Base-by-base conservation (phyloP, 106 monocot species). In the Cymbidium sinense region DNA sequence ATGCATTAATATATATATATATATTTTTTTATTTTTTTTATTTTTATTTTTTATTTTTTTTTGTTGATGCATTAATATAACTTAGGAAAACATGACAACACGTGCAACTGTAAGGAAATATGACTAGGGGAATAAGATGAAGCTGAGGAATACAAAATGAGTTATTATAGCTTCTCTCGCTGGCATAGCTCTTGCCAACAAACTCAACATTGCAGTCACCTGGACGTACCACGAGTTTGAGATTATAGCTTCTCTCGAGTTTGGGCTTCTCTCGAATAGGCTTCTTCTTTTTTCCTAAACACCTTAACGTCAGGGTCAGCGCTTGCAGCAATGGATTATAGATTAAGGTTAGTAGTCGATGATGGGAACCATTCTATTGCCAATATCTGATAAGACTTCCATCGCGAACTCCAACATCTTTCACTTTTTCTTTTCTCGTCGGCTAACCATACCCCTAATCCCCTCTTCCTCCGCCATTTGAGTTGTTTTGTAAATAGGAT, bases 311-410 rank as follows among this genome's bases (percentile, higher is more conserved):
- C 71, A 1, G 81, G 78, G 4, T 39, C 30, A 2, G 36, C 64
- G 25, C 65, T 79, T 3, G 39, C 69, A 15, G 78, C 65, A 25
- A 20, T 15, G 89, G 89, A 67, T 94, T 82, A 82, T 81, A 98
- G 94, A 90, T 5, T n/a, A n/a, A n/a, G 96, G 85, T 73, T 92
- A 98, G 85, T 98, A 98, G 71, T 86, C 96, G 10, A 94, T 81
- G 29, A 92, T 34, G 18, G 96, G 96, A 34, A 88, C 76, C 39
- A 79, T 75, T 12, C 70, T 84, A 37, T 88, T 84, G n/a, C 75
- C 12, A 41, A 75, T 34, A 12, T 86, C 91, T 3, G 80, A 11
- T 34, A 91, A 12, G 21, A 39, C 81, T 54, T 92, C 87, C 79
- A 87, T 67, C 72, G 21, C 34, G 8, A 98, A 83, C 3, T 75